Evolutionary conservation across 192 early-diverging fungal genomes (phyloP), one percentile per base, ranked within the genome.

Genomic region (Hyaloraphidium curvatum): DNA sequence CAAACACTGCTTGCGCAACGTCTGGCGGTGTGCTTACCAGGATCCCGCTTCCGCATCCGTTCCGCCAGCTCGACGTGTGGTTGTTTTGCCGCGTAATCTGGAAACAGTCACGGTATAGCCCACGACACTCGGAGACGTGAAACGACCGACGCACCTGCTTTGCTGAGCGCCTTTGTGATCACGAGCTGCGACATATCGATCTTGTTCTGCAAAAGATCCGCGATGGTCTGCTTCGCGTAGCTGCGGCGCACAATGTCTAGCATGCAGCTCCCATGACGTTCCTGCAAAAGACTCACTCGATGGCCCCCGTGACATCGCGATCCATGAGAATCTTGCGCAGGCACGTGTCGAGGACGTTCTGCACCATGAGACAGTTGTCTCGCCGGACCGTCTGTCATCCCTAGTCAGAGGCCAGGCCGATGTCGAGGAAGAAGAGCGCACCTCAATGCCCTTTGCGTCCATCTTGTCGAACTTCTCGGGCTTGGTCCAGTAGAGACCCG

Each of bases 371-470:
- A 57, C 91, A 96, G 59, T 86, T 91, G 60, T 98, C 94, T 52
- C 93, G 79, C 50, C 93, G 83, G 13, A 97, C 93, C 11, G 93
- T 97, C 80, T 85, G 58, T 4, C 28, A 56, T 56, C 2, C n/a
- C n/a, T n/a, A n/a, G n/a, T n/a, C n/a, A n/a, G n/a, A n/a, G n/a
- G n/a, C n/a, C n/a, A n/a, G n/a, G n/a, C n/a, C n/a, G n/a, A n/a
- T n/a, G n/a, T n/a, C 2, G 28, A 9, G 5, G 3, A 53, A 30
- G 19, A 11, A 39, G 51, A 2, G 33, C 58, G 28, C 67, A 82
- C 82, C 73, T 97, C 93, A 64, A 97, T 87, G 29, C 93, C 93
- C 71, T 93, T 97, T 28, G 92, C 81, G 63, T 97, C 92, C 63
- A 97, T 67, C 64, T 95, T 95, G 64, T 98, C 91, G 57, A 85